These are phyloP conservation scores for Trichosporon coremiiforme DNA, from an alignment of 1,284 basidiomycete genomes.

Conservation along the genomic window DNA sequence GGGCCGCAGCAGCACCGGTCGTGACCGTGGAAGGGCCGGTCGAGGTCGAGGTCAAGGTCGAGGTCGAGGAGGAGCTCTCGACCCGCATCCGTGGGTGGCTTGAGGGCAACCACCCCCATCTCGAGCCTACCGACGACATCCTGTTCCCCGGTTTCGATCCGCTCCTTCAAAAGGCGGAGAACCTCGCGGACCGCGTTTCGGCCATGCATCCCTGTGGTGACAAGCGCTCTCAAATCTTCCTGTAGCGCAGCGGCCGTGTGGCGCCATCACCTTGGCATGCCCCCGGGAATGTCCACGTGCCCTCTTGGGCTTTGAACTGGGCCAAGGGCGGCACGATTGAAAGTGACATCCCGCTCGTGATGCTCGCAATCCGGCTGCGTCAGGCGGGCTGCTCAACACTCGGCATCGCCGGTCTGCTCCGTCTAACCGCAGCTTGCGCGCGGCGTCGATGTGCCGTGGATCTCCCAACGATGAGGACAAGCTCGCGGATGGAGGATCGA, in stretches of 20 bases:
- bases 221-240: background rate
- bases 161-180: background rate
- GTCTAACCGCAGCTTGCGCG: background rate
- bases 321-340: background rate
- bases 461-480: background rate
- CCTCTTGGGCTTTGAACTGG: background rate
- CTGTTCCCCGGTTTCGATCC: too few species aligned
- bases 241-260: background rate
- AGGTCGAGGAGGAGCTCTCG: too few species aligned
- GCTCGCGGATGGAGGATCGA: background rate
- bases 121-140: too few species aligned
- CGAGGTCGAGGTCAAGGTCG: too few species aligned
- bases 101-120: too few species aligned
- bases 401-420: background rate
- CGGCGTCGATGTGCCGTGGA: background rate
- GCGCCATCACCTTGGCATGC: background rate
- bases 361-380: background rate
- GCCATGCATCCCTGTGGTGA: background rate
- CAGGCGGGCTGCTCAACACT: background rate
- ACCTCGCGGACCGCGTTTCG: background rate
- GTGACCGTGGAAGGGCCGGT: too few species aligned
- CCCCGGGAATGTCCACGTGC: background rate
- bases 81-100: too few species aligned
- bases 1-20: too few species aligned
- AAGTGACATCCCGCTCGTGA: background rate